phyloP scores from a whole-genome alignment of 371 early-diverging fungal species.

The Mortierella sp. region DNA sequence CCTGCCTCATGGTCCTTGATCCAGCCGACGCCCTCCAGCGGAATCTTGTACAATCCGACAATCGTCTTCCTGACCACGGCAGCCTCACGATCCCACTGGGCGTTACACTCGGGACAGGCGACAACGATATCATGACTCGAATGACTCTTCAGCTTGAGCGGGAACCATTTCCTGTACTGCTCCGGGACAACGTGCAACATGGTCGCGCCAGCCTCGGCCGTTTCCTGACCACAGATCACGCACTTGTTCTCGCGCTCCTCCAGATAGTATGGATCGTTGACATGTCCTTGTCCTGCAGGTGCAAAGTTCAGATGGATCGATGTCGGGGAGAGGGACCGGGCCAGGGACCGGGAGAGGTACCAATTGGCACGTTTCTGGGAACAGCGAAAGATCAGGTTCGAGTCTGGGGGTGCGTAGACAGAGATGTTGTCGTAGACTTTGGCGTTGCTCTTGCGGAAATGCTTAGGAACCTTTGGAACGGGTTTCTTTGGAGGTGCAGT shows the following conservation, averaged over 20 bases:
- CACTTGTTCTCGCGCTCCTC: constrained; percentile 58
- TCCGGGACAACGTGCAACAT: constrained; percentile 58
- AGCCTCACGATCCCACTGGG: constrained; percentile 46
- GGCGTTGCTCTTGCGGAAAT: constrained; percentile 41
- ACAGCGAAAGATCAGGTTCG: constrained; percentile 53
- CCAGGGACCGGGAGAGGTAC: constrained; percentile 54
- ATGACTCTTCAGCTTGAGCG: constrained; percentile 53
- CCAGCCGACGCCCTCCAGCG: constrained; percentile 57
- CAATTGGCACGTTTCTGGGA: constrained; percentile 51
- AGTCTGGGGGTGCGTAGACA: constrained; percentile 53
- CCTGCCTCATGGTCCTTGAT: constrained; percentile 50
- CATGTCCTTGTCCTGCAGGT: constrained; percentile 54
- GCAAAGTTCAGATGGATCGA: constrained; percentile 57
- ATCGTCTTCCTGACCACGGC: constrained; percentile 40
- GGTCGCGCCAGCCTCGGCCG: constrained; percentile 39
- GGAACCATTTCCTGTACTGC: constrained; percentile 57
- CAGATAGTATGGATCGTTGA: constrained; percentile 41
- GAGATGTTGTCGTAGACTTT: constrained; percentile 56
- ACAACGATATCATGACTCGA: constrained; percentile 54
- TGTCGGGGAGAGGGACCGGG: constrained; percentile 36
- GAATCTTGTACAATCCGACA: constrained; percentile 32
- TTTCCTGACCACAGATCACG: constrained; percentile 46
- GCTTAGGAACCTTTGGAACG: constrained; percentile 37
- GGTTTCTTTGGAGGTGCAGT: constrained; percentile 17
- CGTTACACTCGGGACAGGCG: constrained; percentile 53